These are phyloP conservation scores for Begonia peltatifolia DNA, from an alignment of 306 rosid genomes.

Conservation along the genomic window DNA sequence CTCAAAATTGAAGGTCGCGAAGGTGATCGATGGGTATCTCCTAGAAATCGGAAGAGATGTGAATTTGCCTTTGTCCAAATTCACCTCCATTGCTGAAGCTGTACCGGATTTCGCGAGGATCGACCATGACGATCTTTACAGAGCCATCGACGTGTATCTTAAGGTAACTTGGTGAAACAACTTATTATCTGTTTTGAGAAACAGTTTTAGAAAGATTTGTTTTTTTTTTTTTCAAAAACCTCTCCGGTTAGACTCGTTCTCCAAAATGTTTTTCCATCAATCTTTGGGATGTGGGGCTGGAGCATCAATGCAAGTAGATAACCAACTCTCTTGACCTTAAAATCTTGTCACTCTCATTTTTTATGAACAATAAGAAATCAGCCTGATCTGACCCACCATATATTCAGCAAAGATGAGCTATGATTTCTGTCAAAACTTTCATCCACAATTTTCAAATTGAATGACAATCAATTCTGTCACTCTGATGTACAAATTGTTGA, in stretches of 20 bases:
- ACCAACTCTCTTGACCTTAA: slow-evolving; percentile 88
- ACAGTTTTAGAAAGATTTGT: too few relatives aligned
- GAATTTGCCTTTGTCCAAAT: slow-evolving; percentile 59
- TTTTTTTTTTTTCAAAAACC: slow-evolving; percentile 11
- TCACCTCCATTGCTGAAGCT: slow-evolving; percentile 63
- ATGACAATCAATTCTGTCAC: slow-evolving; percentile 3
- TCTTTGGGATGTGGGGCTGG: slow-evolving; percentile 35
- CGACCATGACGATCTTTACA: slow-evolving; percentile 94
- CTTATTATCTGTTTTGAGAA: too few relatives aligned
- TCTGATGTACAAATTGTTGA: neutral
- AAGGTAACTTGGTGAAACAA: slow-evolving; percentile 36
- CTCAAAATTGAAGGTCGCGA: slow-evolving; percentile 80
- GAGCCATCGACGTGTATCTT: slow-evolving; percentile 81
- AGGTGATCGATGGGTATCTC: slow-evolving; percentile 78
- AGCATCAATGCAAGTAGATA: slow-evolving; percentile 37
- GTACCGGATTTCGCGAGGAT: slow-evolving; percentile 84
- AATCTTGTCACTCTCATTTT: slow-evolving; percentile 46
- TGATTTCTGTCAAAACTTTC: neutral
- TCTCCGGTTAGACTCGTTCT: slow-evolving; percentile 9
- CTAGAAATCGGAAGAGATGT: slow-evolving; percentile 71
- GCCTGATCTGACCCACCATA: slow-evolving; percentile 51
- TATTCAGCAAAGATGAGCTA: slow-evolving; percentile 12
- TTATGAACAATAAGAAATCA: slow-evolving; percentile 22
- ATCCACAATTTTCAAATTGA: slow-evolving; percentile 1
- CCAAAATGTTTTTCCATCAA: slow-evolving; percentile 28